A percentile compares a stretch with the other conserved stretches of the same genome.
Conservation (phyloP, 331 rosid species). For the Stylosanthes scabra region DNA sequence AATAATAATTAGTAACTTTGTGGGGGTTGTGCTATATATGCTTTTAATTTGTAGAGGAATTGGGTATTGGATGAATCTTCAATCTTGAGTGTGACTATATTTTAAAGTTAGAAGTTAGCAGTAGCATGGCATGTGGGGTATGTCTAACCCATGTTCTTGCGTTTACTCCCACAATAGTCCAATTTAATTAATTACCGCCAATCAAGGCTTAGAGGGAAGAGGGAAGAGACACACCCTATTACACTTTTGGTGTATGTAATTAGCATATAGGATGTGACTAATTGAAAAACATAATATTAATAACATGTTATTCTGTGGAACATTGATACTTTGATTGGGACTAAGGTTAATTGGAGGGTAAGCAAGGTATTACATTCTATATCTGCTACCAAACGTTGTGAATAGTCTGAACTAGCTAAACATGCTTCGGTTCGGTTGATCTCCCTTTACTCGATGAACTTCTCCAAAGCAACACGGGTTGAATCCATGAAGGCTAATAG, state of each 20-base stretch:
- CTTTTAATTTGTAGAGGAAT: slow-evolving; percentile 4
- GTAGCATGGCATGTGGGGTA: slow-evolving; percentile 54
- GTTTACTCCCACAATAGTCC: slow-evolving; percentile 39
- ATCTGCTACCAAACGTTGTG: slow-evolving; percentile 21
- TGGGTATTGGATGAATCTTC: slow-evolving; percentile 47
- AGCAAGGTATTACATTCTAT: neutral
- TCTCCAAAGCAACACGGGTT: neutral
- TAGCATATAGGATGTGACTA: neutral
- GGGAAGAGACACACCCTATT: slow-evolving; percentile 29
- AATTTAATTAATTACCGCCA: slow-evolving; percentile 46
- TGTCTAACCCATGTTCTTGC: slow-evolving; percentile 37
- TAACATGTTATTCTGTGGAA: neutral
- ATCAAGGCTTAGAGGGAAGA: slow-evolving; percentile 49
- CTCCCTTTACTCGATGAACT: neutral
- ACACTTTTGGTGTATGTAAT: slow-evolving; percentile 29
- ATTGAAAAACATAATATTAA: too few species aligned
- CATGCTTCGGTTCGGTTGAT: slow-evolving; percentile 40
- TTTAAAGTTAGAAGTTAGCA: neutral
- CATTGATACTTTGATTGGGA: slow-evolving; percentile 5
- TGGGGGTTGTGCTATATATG: slow-evolving; percentile 11
- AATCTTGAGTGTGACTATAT: slow-evolving; percentile 61
- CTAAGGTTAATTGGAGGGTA: slow-evolving; percentile 36
- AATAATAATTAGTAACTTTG: neutral
- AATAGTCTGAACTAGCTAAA: neutral
- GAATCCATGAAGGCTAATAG: neutral